These are phyloP conservation scores for Rutidosis leptorrhynchoides DNA, from an alignment of 129 eudicot species.

Conservation along the genomic window DNA sequence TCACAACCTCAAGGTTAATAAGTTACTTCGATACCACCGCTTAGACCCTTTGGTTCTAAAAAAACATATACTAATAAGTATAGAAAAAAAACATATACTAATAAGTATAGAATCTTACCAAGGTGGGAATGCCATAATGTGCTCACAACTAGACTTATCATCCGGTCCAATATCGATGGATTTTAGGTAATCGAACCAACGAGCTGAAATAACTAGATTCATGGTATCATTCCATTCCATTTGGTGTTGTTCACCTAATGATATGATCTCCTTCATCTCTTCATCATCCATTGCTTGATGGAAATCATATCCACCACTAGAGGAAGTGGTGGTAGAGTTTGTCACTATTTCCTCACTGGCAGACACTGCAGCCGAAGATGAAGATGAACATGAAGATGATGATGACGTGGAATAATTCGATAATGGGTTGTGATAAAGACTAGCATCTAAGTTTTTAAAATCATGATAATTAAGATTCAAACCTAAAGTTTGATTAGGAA, in stretches of 20 bases:
- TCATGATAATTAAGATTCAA: constrained; percentile 79
- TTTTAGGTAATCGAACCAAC: constrained; percentile 75
- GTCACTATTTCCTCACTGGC: constrained; percentile 22
- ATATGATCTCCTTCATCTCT: constrained; percentile 74
- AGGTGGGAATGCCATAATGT: constrained; percentile 54
- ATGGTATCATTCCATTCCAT: constrained; percentile 85
- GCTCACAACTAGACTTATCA: constrained; percentile 38
- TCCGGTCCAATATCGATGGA: constrained; percentile 34
- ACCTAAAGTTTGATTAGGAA: constrained; percentile 78
- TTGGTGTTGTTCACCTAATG: constrained; percentile 67
- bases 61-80: too few species aligned
- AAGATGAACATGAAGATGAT: constrained; percentile 43
- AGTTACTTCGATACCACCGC: too few species aligned
- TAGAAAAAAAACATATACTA: not conserved
- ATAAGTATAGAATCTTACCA: constrained; percentile 41
- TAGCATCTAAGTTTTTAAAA: constrained; percentile 49
- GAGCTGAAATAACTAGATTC: constrained; percentile 58
- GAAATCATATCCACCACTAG: constrained; percentile 28
- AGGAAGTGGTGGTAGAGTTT: not conserved
- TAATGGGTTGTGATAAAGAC: constrained; percentile 32
- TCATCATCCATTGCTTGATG: constrained; percentile 71
- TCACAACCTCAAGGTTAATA: too few species aligned
- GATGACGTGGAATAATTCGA: constrained; percentile 19
- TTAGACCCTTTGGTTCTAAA: too few species aligned
- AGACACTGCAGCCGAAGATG: constrained; percentile 37